A percentile compares a stretch with the other conserved stretches of the same genome.
Evolutionary conservation across 345 rosid genomes (phyloP).

Genomic region (Combretum micranthum): DNA sequence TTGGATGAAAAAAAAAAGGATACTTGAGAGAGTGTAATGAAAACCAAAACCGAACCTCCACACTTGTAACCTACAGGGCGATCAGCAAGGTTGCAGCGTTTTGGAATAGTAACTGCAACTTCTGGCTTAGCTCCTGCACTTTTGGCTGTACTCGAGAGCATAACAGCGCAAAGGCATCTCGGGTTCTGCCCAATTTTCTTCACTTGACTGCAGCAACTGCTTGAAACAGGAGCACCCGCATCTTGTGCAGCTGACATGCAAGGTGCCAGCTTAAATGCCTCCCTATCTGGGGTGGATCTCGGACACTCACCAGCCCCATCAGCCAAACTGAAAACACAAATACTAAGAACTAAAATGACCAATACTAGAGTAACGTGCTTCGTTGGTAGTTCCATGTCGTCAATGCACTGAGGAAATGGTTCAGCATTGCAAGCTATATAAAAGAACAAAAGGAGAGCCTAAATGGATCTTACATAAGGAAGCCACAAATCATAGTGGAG

Average conservation of each 20-base stretch:
- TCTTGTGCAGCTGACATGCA: constrained; percentile 69
- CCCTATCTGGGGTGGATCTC: constrained; percentile 60
- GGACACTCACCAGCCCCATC: constrained; percentile 83
- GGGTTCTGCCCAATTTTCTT: constrained; percentile 72
- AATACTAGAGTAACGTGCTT: constrained; percentile 31
- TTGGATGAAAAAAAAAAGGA: not conserved
- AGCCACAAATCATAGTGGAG: constrained; percentile 43
- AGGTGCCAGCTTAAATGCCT: constrained; percentile 81
- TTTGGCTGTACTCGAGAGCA: constrained; percentile 78
- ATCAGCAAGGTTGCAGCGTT: constrained; percentile 68
- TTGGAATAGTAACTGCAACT: constrained; percentile 76
- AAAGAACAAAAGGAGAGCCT: not conserved
- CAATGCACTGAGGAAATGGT: constrained; percentile 13
- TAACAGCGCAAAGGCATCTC: constrained; percentile 69
- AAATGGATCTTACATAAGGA: constrained; percentile 15
- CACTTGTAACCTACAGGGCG: constrained; percentile 88
- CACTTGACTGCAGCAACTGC: constrained; percentile 60
- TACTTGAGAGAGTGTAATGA: not conserved
- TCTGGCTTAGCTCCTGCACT: constrained; percentile 66
- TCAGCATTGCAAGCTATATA: constrained; percentile 18
- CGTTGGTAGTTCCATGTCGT: constrained; percentile 32
- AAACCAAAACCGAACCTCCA: constrained; percentile 40
- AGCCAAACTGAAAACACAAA: constrained; percentile 27
- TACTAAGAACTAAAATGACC: constrained; percentile 30
- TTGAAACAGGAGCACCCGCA: constrained; percentile 43